A percentile compares a stretch with the other conserved stretches of the same genome.
Conservation (phyloP, 768 basidiomycete species). For the Punctularia strigosozonata region DNA sequence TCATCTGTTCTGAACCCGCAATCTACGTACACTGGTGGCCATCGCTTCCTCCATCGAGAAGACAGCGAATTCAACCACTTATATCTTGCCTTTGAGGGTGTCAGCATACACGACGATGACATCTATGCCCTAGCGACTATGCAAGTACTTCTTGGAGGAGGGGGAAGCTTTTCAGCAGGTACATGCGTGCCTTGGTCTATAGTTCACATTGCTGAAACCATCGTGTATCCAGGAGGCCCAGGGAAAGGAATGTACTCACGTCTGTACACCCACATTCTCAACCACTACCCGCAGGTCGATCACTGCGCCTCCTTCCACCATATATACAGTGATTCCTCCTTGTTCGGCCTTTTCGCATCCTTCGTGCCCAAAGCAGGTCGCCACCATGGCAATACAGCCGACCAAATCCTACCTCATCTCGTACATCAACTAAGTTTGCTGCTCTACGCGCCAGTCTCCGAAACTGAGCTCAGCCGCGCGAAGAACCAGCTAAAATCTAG, state of each 20-base stretch:
- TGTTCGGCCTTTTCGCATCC: constrained; percentile 86
- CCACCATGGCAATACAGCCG: constrained; percentile 46
- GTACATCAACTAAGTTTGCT: constrained; percentile 81
- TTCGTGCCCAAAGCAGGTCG: constrained; percentile 58
- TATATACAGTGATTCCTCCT: constrained; percentile 87
- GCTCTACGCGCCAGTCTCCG: constrained; percentile 55
- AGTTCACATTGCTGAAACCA: background rate
- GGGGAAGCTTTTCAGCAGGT: constrained; percentile 93
- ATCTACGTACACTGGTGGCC: constrained; percentile 76
- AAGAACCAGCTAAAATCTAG: constrained; percentile 93
- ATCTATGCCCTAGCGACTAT: constrained; percentile 90
- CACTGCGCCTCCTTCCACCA: constrained; percentile 97
- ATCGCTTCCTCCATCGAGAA: constrained; percentile 51
- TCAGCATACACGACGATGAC: constrained; percentile 83
- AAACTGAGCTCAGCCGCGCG: constrained; percentile 67
- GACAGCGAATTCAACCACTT: constrained; percentile 79
- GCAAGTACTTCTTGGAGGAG: constrained; percentile 91
- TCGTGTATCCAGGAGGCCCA: constrained; percentile 56
- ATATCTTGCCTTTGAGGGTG: constrained; percentile 86
- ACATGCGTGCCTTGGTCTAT: constrained; percentile 7
- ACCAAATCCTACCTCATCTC: constrained; percentile 71
- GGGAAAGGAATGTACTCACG: constrained; percentile 99
- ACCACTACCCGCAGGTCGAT: constrained; percentile 87
- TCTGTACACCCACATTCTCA: constrained; percentile 90
- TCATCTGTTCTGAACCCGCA: constrained; percentile 14